Percentiles rank a stretch among this genome's conserved stretches.
phyloP scores from a whole-genome alignment of 805 yeast genomes.

The Grigorovia transvaalensis region DNA sequence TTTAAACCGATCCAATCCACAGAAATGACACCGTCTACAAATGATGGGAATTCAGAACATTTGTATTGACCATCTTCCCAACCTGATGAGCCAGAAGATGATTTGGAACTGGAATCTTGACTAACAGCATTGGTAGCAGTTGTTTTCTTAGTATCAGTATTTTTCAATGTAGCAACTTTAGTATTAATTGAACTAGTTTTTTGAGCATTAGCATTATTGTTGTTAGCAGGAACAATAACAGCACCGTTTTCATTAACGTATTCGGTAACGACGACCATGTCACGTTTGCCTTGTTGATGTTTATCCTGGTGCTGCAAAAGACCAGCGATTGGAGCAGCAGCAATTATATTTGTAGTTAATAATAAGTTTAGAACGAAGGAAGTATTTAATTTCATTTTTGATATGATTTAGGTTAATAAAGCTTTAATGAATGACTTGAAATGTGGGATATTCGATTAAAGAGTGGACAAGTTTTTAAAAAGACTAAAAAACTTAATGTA shows the following conservation, averaged over 20 bases:
- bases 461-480: neutral
- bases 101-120: slow-evolving; percentile 19
- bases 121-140: slow-evolving; percentile 16
- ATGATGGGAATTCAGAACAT: slow-evolving; percentile 66
- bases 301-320: slow-evolving; percentile 8
- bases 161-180: slow-evolving; percentile 3
- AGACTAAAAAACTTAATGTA: no score
- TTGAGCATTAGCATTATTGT: slow-evolving; percentile 13
- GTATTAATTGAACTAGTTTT: neutral
- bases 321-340: slow-evolving; percentile 15
- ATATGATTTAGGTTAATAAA: no score
- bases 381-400: neutral
- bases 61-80: slow-evolving; percentile 63
- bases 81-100: slow-evolving; percentile 45
- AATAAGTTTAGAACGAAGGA: slow-evolving; percentile 1
- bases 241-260: slow-evolving; percentile 22
- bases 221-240: slow-evolving; percentile 17
- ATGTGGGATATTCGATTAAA: neutral
- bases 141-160: slow-evolving; percentile 25
- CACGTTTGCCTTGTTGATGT: slow-evolving; percentile 16
- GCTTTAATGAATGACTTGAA: neutral
- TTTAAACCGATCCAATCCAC: slow-evolving; percentile 45
- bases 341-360: slow-evolving; percentile 7
- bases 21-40: slow-evolving; percentile 52
- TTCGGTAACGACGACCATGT: slow-evolving; percentile 24